Conservation (phyloP, 2,329 filamentous ascomycete genomes). For the Talaromyces marneffei region DNA sequence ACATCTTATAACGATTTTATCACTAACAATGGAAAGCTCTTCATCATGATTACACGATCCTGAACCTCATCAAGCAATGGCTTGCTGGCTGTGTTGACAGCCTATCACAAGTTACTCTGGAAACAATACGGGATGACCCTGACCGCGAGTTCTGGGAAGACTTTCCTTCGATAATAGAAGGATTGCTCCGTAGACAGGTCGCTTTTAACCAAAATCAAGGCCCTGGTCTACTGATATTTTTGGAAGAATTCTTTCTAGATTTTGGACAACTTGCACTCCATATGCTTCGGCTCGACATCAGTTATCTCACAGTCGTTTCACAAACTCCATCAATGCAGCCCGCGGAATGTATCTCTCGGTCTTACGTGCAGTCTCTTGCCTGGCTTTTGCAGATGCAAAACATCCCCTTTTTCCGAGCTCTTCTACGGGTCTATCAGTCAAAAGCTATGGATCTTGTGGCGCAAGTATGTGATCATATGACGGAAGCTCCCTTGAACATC, state of each 20-base stretch:
- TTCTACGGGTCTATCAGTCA: constrained; percentile 27
- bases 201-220: constrained; percentile 30
- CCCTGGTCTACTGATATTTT: constrained; percentile 23
- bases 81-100: constrained; percentile 33
- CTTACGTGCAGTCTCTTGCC: constrained; percentile 31
- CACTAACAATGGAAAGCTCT: constrained; percentile 21
- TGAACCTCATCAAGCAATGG: constrained; percentile 39
- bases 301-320: constrained; percentile 25
- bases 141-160: constrained; percentile 43
- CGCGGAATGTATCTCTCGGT: constrained; percentile 27
- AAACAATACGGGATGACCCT: constrained; percentile 35
- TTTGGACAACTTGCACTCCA: constrained; percentile 38
- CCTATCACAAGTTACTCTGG: constrained; percentile 30
- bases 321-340: constrained; percentile 25
- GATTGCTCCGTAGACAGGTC: constrained; percentile 35
- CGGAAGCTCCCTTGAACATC: constrained; percentile 23
- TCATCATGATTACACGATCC: constrained; percentile 26
- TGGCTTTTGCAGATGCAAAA: constrained; percentile 30
- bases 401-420: constrained; percentile 34
- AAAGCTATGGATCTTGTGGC: constrained; percentile 26
- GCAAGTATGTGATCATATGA: constrained; percentile 26
- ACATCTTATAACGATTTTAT: background rate
- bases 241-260: constrained; percentile 39
- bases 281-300: constrained; percentile 36
- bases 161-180: constrained; percentile 37